phyloP scores from a whole-genome alignment of 768 basidiomycete species.

The Leucocoprinus birnbaumii region DNA sequence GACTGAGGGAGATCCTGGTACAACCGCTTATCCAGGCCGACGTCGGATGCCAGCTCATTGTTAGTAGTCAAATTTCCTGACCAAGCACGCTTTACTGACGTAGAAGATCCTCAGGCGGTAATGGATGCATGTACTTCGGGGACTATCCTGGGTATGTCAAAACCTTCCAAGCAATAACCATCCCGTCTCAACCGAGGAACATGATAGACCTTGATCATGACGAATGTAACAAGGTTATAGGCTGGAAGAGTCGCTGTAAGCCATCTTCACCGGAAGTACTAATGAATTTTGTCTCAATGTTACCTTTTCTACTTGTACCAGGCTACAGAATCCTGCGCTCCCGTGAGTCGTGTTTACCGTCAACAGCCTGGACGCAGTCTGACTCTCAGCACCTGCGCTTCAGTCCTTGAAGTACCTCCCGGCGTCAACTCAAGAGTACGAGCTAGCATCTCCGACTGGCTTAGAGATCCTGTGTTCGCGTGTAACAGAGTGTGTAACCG shows the following conservation, averaged over 20 bases:
- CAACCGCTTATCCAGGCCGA: neutral
- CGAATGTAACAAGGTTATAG: slow-evolving; percentile 12
- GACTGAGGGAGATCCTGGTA: neutral
- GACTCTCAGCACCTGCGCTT: too few species aligned
- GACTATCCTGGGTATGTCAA: slow-evolving; percentile 13
- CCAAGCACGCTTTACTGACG: neutral
- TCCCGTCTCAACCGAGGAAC: neutral
- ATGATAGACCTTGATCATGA: slow-evolving; percentile 16
- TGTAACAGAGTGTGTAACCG: slow-evolving; percentile 8
- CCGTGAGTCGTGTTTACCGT: neutral
- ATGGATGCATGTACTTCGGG: slow-evolving; percentile 13
- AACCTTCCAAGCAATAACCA: neutral
- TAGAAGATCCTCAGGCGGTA: neutral
- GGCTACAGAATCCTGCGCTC: slow-evolving; percentile 1
- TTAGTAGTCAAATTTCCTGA: neutral
- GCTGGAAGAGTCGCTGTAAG: slow-evolving; percentile 9
- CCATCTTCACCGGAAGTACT: neutral
- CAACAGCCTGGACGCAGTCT: neutral
- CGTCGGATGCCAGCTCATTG: neutral
- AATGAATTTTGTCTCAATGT: neutral
- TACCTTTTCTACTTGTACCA: neutral
- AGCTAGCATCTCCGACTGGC: neutral
- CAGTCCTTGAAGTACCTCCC: neutral
- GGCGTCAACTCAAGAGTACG: neutral
- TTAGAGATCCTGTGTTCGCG: neutral